phyloP scores from a whole-genome alignment of 257 asterid species.

The Penstemon davidsonii region DNA sequence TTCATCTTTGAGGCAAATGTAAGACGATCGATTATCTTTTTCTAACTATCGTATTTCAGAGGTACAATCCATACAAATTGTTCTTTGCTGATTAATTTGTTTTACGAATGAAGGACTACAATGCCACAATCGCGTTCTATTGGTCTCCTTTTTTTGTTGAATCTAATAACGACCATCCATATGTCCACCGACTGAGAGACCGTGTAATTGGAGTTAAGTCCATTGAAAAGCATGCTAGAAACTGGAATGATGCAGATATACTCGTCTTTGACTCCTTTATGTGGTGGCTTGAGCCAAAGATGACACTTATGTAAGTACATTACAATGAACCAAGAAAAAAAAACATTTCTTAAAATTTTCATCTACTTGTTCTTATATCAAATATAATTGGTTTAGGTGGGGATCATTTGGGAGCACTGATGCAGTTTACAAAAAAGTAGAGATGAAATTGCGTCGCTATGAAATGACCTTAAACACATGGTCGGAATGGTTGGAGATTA shows the following conservation, averaged over 20 bases:
- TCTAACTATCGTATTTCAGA: neutral
- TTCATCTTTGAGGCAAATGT: constrained; percentile 44
- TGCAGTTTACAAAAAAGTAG: constrained; percentile 41
- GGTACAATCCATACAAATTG: neutral
- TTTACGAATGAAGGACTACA: constrained; percentile 48
- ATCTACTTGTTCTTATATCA: neutral
- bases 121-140: constrained; percentile 60
- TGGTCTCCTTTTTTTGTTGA: constrained; percentile 74
- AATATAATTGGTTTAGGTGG: constrained; percentile 14
- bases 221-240: constrained; percentile 56
- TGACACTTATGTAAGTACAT: constrained; percentile 51
- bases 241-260: constrained; percentile 64
- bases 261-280: constrained; percentile 53
- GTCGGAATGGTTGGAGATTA: constrained; percentile 62
- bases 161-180: constrained; percentile 51
- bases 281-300: constrained; percentile 53
- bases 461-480: constrained; percentile 60
- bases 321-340: neutral
- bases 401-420: constrained; percentile 42
- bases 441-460: constrained; percentile 30
- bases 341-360: neutral
- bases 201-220: constrained; percentile 37
- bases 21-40: constrained; percentile 37
- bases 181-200: constrained; percentile 26
- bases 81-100: neutral